Evolutionary conservation across 495 filamentous ascomycete species (phyloP).

Genomic region (Corynascus novoguineensis): DNA sequence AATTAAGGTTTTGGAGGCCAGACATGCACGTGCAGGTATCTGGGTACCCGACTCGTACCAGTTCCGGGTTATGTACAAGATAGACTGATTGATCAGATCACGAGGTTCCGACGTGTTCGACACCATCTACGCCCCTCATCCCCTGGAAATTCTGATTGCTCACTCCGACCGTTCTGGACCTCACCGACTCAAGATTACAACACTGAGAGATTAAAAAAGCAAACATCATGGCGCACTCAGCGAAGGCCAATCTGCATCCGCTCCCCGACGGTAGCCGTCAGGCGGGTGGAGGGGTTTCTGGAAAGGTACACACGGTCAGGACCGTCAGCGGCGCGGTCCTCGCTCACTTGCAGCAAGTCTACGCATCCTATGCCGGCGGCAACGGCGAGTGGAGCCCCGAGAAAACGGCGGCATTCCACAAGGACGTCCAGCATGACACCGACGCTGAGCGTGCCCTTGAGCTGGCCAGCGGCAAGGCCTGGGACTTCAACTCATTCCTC

Average conservation of each 20-base stretch:
- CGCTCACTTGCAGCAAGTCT: constrained; percentile 37
- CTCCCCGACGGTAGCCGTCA: constrained; percentile 29
- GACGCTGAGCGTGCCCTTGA: constrained; percentile 24
- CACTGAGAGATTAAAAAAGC: neutral
- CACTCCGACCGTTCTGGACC: neutral
- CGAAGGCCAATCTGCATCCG: neutral
- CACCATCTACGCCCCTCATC: too few relatives aligned
- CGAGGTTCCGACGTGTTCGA: too few relatives aligned
- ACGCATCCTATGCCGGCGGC: constrained; percentile 28
- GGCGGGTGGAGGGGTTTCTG: constrained; percentile 34
- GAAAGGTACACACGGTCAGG: constrained; percentile 25
- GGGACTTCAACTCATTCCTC: constrained; percentile 50
- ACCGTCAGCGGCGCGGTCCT: constrained; percentile 29
- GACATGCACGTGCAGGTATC: neutral
- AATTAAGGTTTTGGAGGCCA: neutral
- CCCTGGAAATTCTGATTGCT: too few relatives aligned
- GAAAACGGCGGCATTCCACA: constrained; percentile 34
- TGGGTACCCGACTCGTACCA: too few relatives aligned
- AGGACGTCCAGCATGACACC: constrained; percentile 33
- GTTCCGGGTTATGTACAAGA: too few relatives aligned
- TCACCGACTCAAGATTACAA: neutral
- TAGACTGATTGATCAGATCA: too few relatives aligned
- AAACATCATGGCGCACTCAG: constrained; percentile 13
- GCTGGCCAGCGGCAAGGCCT: constrained; percentile 15
- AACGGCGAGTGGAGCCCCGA: constrained; percentile 35